These are phyloP conservation scores for Fusarium liriodendri DNA, from an alignment of 2,329 filamentous ascomycete species.

Conservation along the genomic window DNA sequence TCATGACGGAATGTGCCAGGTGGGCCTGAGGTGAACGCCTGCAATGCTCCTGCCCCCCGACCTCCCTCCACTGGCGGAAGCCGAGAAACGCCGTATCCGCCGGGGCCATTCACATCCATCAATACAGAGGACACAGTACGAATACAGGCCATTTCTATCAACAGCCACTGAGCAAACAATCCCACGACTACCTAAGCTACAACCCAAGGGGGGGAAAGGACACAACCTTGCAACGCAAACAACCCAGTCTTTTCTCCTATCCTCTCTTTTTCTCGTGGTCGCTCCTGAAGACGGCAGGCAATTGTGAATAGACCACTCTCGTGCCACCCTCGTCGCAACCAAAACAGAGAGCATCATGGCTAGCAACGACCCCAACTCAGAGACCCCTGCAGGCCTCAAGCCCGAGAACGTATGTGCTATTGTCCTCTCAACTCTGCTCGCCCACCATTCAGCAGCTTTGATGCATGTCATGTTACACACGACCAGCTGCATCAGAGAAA, in stretches of 20 bases:
- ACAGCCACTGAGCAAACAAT: conserved; percentile 22
- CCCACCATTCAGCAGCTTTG: not conserved
- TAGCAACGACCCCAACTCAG: conserved; percentile 51
- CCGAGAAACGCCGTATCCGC: conserved; percentile 37
- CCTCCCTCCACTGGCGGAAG: conserved; percentile 13
- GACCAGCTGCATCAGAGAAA: not conserved
- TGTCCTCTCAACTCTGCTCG: not conserved
- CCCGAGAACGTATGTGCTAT: conserved; percentile 48
- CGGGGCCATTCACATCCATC: not conserved
- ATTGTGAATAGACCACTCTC: not conserved
- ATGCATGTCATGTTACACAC: conserved; percentile 11
- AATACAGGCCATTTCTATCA: conserved; percentile 24
- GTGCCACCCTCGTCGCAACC: not conserved
- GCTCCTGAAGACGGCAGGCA: not conserved
- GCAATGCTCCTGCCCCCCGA: not conserved
- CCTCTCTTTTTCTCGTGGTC: not conserved
- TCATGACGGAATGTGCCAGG: conserved; percentile 29
- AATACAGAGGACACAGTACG: conserved; percentile 33
- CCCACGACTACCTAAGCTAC: not conserved
- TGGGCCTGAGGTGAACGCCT: conserved; percentile 7
- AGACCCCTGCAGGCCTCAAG: conserved; percentile 44
- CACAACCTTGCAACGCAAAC: conserved; percentile 4
- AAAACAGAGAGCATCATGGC: conserved; percentile 46
- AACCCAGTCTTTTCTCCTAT: not conserved
- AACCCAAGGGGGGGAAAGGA: not conserved